Base-by-base conservation (phyloP, 1,139 yeast genomes). In the Saccharomyces hybrid region DNA sequence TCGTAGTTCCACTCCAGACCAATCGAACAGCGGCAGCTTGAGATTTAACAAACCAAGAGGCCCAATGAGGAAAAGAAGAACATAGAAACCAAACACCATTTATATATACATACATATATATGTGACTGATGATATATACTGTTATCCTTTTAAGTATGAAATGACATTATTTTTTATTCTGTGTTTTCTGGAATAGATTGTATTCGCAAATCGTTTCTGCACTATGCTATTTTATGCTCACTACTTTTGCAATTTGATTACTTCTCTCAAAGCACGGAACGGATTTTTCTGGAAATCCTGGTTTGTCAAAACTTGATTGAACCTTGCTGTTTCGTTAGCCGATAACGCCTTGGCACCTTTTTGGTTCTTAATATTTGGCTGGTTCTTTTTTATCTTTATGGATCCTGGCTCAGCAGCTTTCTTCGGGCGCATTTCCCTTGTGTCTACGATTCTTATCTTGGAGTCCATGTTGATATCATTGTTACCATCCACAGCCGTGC, bases 321-420 rank as follows among this genome's bases (percentile, higher is more conserved):
- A 86, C 57, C 83, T 75, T 59, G 73, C 72, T 54, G 78, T 76
- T 63, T 86, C 95, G 49, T 74, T 72, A 48, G 71, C 71, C 61
- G 83, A 78, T 24, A 86, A 76, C 42, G 73, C 70, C 59, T 76
- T 77, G 49, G 80, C 82, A 24, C 91, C 91, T 27, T 76, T 75
- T 54, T 75, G 76, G 32, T 74, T 76, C 56, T 80, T 80, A 11
- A 86, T 82, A 62, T 82, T 85, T 7, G 93, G 93, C 53, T 73
- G 71, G 64, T 84, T 84, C 56, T 71, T 71, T 47, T 74, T 71
- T 44, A 68, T 64, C 42, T 65, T 69, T 27, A 63, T 54, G 12
- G 58, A 58, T 3, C 65, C 66, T 2, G 63, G 53, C 38, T 57
- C 62, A 6, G 66, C 61, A 2, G 70, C 59, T 29, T 59, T 64